A percentile compares a stretch with the other conserved stretches of the same genome.
These are phyloP conservation scores for Penicillium glabrum DNA, from an alignment of 2,329 filamentous ascomycete species.

Conservation along the genomic window DNA sequence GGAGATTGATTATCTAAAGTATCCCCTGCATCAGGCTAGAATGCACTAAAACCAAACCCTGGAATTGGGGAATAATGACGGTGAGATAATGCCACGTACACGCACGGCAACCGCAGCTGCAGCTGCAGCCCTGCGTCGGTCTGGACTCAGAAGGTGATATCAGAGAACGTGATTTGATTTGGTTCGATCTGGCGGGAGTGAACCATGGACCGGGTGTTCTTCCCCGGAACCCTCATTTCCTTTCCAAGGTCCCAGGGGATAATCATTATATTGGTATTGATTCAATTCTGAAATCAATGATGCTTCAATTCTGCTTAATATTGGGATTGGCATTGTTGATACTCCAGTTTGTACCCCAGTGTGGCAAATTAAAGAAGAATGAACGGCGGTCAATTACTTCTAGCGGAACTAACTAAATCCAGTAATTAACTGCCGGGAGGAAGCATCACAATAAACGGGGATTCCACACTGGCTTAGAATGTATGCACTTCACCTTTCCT, in stretches of 20 bases:
- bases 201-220: constrained; percentile 24
- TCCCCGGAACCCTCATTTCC: constrained; percentile 5
- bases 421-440: background rate
- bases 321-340: background rate
- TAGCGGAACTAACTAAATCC: background rate
- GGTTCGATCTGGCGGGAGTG: constrained; percentile 11
- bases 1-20: background rate
- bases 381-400: background rate
- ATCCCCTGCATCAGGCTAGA: background rate
- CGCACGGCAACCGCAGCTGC: background rate
- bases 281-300: background rate
- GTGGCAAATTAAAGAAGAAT: background rate
- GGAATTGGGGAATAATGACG: background rate
- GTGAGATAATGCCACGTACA: background rate
- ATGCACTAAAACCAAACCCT: background rate
- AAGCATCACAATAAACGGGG: background rate
- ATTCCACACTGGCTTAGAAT: background rate
- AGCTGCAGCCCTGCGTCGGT: constrained; percentile 1
- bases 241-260: constrained; percentile 4
- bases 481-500: background rate
- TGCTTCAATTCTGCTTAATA: background rate
- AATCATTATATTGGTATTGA: no score
- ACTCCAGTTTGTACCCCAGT: background rate
- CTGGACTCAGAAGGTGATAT: constrained; percentile 4
- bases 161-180: constrained; percentile 1